Conservation (phyloP, 371 early-diverging fungal species). For the Rhizopus sp. region DNA sequence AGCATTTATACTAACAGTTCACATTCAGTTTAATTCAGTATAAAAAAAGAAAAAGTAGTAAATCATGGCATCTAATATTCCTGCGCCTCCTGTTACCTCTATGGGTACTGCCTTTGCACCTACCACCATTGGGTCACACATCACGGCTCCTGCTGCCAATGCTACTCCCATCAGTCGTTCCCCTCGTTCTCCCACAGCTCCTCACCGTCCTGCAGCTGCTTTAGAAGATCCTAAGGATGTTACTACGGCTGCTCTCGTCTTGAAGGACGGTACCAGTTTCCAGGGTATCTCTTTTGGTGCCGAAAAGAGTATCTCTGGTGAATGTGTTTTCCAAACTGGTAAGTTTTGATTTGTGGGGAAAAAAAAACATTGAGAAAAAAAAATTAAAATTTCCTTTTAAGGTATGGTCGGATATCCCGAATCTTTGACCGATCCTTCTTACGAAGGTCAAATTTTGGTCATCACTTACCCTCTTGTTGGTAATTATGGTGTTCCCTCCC, state of each 20-base stretch:
- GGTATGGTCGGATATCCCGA: constrained; percentile 83
- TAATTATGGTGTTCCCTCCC: constrained; percentile 93
- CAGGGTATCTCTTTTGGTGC: constrained; percentile 95
- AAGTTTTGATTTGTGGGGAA: constrained; percentile 17
- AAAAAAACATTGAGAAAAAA: background rate
- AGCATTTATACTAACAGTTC: constrained; percentile 2
- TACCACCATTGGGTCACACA: constrained; percentile 23
- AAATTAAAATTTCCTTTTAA: constrained; percentile 12
- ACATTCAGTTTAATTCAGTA: background rate
- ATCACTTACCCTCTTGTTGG: constrained; percentile 87
- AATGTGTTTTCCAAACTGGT: constrained; percentile 98
- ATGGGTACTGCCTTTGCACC: constrained; percentile 38
- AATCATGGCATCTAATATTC: constrained; percentile 41
- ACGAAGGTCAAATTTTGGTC: constrained; percentile 93
- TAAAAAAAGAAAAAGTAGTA: background rate
- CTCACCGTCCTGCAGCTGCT: constrained; percentile 61
- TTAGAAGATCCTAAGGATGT: constrained; percentile 50
- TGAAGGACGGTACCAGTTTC: constrained; percentile 85
- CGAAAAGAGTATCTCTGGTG: constrained; percentile 89
- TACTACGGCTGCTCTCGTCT: constrained; percentile 67
- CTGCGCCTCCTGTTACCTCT: constrained; percentile 43
- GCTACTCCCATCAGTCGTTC: constrained; percentile 41
- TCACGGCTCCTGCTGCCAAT: constrained; percentile 53
- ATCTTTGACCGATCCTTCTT: constrained; percentile 95
- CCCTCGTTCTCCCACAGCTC: constrained; percentile 48